Evolutionary conservation across 768 basidiomycete genomes (phyloP).

Genomic region (Trametes punicea): DNA sequence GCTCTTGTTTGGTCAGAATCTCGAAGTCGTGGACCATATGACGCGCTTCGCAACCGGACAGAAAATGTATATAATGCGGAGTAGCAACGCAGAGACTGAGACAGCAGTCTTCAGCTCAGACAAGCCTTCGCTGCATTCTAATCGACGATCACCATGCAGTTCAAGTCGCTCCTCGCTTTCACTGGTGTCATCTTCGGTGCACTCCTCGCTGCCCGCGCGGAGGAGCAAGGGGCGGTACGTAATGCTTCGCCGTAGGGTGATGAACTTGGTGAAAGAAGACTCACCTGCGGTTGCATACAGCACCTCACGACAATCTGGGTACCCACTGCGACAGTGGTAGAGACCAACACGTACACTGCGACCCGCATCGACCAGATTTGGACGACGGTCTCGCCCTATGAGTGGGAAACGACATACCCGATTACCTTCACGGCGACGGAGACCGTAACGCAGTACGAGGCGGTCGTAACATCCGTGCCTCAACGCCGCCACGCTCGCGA

Average conservation of each 20-base stretch:
- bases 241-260: not conserved
- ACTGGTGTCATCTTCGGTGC: slow-evolving; percentile 8
- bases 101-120: slow-evolving; percentile 3
- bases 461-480: slow-evolving; percentile 6
- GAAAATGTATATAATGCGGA: slow-evolving; percentile 8
- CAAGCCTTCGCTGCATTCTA: slow-evolving; percentile 1
- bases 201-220: slow-evolving; percentile 7
- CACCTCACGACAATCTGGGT: slow-evolving; percentile 16
- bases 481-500: slow-evolving; percentile 15
- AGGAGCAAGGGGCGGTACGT: slow-evolving; percentile 9
- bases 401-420: slow-evolving; percentile 16
- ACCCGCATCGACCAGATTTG: slow-evolving; percentile 19
- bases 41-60: slow-evolving; percentile 1
- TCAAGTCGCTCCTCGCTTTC: slow-evolving; percentile 11
- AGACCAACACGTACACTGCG: slow-evolving; percentile 15
- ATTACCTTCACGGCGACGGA: slow-evolving; percentile 13
- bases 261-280: not conserved
- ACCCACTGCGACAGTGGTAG: slow-evolving; percentile 13
- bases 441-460: slow-evolving; percentile 12
- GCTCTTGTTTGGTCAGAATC: slow-evolving; percentile 7
- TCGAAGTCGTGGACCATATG: slow-evolving; percentile 11
- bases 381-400: slow-evolving; percentile 14
- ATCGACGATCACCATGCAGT: slow-evolving; percentile 10
- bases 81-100: not conserved
- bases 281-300: not conserved